Base-by-base conservation (phyloP, 331 rosid genomes). In the Acacia concinna region DNA sequence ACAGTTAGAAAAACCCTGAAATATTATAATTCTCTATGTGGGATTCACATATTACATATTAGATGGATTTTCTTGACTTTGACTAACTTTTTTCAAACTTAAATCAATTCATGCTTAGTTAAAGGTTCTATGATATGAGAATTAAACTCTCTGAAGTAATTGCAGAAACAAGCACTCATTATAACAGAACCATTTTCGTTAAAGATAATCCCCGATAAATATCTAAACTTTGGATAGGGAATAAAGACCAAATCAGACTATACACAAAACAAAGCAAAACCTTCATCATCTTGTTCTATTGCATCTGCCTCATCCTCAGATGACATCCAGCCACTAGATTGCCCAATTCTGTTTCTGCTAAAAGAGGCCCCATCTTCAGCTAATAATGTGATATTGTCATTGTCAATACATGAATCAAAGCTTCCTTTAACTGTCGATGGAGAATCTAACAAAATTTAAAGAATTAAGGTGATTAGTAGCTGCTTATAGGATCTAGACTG, bases 291-390 rank as follows among this genome's bases (percentile, higher is more conserved):
- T 80, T 87, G 88, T 70, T 85, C 93, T 83, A 78, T 79, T 69
- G 86, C 78, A 77, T 91, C 97, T 41, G 68, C 84, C 74, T 96
- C 99, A 63, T 96, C 99, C 82, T 91, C 99, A 20, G 97, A 93
- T 41, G 98, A 85, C 35, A 89, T 78, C 99, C 99, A 96, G 77
- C 97, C 92, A 44, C 87, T 77, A 57, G 89, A 81, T 79, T 43
- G 77, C 27, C 30, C 66, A 23, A 59, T 37, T 66, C 68, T 84
- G 34, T 90, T 84, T 52, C 69, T 79, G 85, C 97, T 86, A 72
- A 88, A 85, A 76, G 88, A 87, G 73, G 87, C 93, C 78, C 78
- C 89, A 46, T 90, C 87, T 78, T 90, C 94, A n/a, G 88, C 93
- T 81, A 85, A 83, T 49, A 71, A 30, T 60, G 83, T 74, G 63